Evolutionary conservation across 1,284 basidiomycete species (phyloP), one percentile per base, ranked within the genome.

Genomic region (Grifola frondosa): DNA sequence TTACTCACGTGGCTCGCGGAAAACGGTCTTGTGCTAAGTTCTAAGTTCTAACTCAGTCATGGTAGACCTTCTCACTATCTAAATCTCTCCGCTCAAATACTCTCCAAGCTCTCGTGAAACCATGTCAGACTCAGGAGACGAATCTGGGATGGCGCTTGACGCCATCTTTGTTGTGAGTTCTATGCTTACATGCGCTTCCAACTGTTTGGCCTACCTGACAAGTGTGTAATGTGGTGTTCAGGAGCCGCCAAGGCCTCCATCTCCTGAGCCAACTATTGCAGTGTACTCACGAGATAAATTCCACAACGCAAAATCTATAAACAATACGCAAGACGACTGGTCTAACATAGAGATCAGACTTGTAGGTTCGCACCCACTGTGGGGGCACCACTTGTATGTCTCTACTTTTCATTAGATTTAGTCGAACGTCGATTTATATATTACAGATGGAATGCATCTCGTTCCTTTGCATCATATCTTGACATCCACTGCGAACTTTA

Each of bases 301-400:
- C 15, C 20, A 38, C 1, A n/a, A 19, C 17, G n/a, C 24, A 19
- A 25, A 30, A 15, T 28, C 21, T 16, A 40, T 40, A 44, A 40
- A 21, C 45, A 34, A 37, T 44, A 45, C 21, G 39, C 29, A 17
- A 34, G 11, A 49, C 6, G 53, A 59, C 6, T 78, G 75, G 75
- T 56, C 62, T 8, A 63, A 75, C 21, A 68, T 95, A 9, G 64
- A 71, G 4, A 83, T 96, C 35, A 72, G 81, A 42, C 76, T 97
- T 7, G 91, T 97, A 0, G 93, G 94, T 4, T 79, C 75, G 3
- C 92, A 97, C 62, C 89, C 93, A 2, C 70, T 97, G 5, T 97
- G 94, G 94, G 93, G 85, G 2, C 91, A 97, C 64, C 75, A 94
- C 57, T 65, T 96, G 84, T 94, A 63, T 62, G 84, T 68, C 8